Conservation (phyloP, 441 rosid species). For the Gossypium davidsonii region DNA sequence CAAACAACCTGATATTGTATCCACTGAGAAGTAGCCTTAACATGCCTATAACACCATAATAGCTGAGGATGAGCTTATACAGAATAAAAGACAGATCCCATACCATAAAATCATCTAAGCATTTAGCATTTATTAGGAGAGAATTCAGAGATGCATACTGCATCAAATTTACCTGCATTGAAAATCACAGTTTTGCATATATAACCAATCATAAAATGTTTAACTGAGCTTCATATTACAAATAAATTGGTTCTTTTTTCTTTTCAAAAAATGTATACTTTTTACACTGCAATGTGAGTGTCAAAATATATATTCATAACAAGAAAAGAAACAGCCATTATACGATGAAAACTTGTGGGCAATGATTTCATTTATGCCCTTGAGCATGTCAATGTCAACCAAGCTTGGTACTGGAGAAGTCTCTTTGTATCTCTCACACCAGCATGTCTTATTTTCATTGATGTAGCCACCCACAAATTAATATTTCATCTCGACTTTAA, state of each 20-base stretch:
- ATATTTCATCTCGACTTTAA: slow-evolving; percentile 18
- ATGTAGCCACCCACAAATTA: not conserved
- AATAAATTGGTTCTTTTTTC: no score
- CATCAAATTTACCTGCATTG: slow-evolving; percentile 40
- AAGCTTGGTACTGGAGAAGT: not conserved
- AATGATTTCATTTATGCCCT: not conserved
- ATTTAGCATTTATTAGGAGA: not conserved
- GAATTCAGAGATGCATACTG: not conserved
- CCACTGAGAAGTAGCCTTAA: not conserved
- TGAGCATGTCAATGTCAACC: not conserved
- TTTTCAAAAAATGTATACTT: no score
- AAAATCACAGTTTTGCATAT: not conserved
- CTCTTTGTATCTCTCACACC: not conserved
- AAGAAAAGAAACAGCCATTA: not conserved
- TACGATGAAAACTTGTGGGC: not conserved
- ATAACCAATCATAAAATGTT: no score
- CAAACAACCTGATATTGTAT: not conserved
- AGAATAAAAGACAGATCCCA: not conserved
- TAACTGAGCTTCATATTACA: no score
- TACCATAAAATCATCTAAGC: not conserved
- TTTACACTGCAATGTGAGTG: not conserved
- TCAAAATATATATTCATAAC: not conserved
- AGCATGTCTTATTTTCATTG: not conserved
- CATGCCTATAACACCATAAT: not conserved
- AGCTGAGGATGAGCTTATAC: not conserved